Evolutionary conservation across 2,329 filamentous ascomycete species (phyloP).

Genomic region (Sarocladiaceae sp.): DNA sequence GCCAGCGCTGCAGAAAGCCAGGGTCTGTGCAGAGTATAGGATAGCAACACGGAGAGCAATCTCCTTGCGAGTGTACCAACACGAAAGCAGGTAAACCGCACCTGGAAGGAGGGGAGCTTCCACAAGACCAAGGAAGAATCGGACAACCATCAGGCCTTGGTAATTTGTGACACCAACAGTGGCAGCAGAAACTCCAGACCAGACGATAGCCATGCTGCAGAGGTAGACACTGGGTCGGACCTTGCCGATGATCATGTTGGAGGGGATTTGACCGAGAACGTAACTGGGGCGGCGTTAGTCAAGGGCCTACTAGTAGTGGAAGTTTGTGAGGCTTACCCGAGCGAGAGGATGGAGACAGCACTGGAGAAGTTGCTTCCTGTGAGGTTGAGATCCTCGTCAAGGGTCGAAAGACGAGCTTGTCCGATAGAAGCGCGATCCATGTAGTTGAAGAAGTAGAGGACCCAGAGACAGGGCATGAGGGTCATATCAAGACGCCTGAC

Average conservation of each 20-base stretch:
- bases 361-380: constrained; percentile 16
- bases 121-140: constrained; percentile 26
- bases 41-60: constrained; percentile 20
- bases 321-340: constrained; percentile 10
- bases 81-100: not conserved
- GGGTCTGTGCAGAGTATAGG: constrained; percentile 19
- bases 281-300: constrained; percentile 9
- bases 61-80: constrained; percentile 21
- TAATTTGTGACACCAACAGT: constrained; percentile 30
- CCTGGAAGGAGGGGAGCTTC: constrained; percentile 16
- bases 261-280: constrained; percentile 16
- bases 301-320: not conserved
- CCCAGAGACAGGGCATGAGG: constrained; percentile 17
- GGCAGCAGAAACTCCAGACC: constrained; percentile 39
- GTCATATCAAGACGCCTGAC: constrained; percentile 17
- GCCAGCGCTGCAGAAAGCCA: constrained; percentile 18
- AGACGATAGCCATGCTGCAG: constrained; percentile 23
- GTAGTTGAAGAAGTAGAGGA: constrained; percentile 18
- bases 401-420: constrained; percentile 16
- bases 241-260: constrained; percentile 12
- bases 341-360: constrained; percentile 17
- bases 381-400: constrained; percentile 16
- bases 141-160: constrained; percentile 25
- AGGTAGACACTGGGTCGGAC: constrained; percentile 18
- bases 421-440: constrained; percentile 17